Evolutionary conservation across 176 grass and related monocot genomes (phyloP).

Genomic region (Urochloa ruziziensis): DNA sequence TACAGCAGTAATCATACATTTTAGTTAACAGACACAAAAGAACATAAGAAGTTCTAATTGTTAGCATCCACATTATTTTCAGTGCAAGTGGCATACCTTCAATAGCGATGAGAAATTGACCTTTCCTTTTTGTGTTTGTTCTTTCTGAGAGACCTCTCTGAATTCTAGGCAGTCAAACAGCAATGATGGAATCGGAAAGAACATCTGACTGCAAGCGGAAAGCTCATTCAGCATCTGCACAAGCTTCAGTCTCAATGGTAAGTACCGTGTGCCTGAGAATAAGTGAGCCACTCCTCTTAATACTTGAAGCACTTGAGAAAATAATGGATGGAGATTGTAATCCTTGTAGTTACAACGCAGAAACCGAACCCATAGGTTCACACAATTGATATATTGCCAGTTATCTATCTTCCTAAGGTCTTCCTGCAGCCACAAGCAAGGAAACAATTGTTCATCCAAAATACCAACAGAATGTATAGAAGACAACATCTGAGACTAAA

Average conservation of each 20-base stretch:
- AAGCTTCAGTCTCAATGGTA: constrained; percentile 77
- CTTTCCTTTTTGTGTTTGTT: constrained; percentile 42
- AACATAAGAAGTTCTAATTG: neutral
- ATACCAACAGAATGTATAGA: constrained; percentile 13
- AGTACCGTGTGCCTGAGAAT: constrained; percentile 62
- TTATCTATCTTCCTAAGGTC: constrained; percentile 83
- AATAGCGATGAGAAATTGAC: constrained; percentile 61
- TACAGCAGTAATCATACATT: neutral
- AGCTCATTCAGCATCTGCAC: constrained; percentile 87
- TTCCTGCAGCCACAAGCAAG: constrained; percentile 58
- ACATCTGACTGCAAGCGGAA: constrained; percentile 64
- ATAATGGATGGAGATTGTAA: constrained; percentile 56
- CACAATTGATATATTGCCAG: constrained; percentile 87
- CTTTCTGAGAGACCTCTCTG: constrained; percentile 39
- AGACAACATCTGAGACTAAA: constrained; percentile 2
- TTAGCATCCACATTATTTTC: neutral
- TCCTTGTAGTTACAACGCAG: constrained; percentile 76
- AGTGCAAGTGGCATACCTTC: constrained; percentile 53
- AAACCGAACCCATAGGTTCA: constrained; percentile 85
- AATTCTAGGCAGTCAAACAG: constrained; percentile 80
- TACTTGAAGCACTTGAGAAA: constrained; percentile 62
- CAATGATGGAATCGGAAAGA: constrained; percentile 79
- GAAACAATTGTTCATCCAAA: constrained; percentile 9
- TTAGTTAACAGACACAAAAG: constrained; percentile 11
- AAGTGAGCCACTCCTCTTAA: constrained; percentile 71